A percentile compares a stretch with the other conserved stretches of the same genome.
phyloP scores from a whole-genome alignment of 75 land plant species.

The Selaginella tamariscina region DNA sequence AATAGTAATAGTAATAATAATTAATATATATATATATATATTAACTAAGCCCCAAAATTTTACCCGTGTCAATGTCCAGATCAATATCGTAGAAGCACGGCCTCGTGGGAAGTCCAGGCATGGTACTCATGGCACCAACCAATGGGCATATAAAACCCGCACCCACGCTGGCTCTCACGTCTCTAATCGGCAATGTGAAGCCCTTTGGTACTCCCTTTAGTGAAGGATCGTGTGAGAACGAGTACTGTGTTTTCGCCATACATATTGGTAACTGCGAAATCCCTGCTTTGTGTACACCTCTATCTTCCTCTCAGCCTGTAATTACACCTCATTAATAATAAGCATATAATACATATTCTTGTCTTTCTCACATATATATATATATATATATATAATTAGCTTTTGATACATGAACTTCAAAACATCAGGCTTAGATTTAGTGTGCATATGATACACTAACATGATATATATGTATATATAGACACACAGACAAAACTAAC shows the following conservation, averaged over 20 bases:
- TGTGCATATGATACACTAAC: too few relatives aligned
- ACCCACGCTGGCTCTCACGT: slow-evolving; percentile 81
- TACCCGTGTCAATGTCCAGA: slow-evolving; percentile 64
- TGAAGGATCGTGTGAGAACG: slow-evolving; percentile 70
- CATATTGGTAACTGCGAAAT: slow-evolving; percentile 79
- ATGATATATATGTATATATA: too few relatives aligned
- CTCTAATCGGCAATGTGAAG: slow-evolving; percentile 69
- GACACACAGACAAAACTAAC: neutral
- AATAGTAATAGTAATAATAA: too few relatives aligned
- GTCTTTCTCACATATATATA: too few relatives aligned
- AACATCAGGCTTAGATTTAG: too few relatives aligned
- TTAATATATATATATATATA: neutral
- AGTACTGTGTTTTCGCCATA: slow-evolving; percentile 96
- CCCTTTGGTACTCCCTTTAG: slow-evolving; percentile 81
- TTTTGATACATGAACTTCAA: too few relatives aligned
- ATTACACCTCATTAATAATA: too few relatives aligned
- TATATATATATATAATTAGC: too few relatives aligned
- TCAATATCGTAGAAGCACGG: slow-evolving; percentile 97
- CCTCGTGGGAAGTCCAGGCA: slow-evolving; percentile 96
- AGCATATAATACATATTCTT: too few relatives aligned
- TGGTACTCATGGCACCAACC: slow-evolving; percentile 91
- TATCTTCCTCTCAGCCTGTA: slow-evolving; percentile 88
- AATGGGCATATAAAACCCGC: slow-evolving; percentile 92
- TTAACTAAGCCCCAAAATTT: slow-evolving; percentile 70
- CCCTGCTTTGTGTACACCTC: slow-evolving; percentile 85